phyloP scores from a whole-genome alignment of 768 basidiomycete species.

The Collybia sordida region DNA sequence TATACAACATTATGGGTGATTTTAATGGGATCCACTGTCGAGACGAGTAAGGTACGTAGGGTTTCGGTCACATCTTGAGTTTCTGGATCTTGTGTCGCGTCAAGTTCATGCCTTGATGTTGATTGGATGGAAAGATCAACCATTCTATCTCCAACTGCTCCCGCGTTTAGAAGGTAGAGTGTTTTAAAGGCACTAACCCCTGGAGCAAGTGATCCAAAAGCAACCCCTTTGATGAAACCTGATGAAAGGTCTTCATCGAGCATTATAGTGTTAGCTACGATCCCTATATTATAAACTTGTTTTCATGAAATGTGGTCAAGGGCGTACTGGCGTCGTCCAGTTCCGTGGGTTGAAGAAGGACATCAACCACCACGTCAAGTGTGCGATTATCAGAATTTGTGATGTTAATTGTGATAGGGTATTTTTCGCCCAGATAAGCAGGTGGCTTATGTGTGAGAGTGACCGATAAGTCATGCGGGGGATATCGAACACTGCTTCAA shows the following conservation, averaged over 20 bases:
- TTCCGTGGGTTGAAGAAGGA: slow-evolving; percentile 79
- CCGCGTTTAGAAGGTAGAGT: slow-evolving; percentile 59
- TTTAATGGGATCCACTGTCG: slow-evolving; percentile 63
- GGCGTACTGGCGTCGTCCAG: slow-evolving; percentile 67
- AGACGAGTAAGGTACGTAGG: slow-evolving; percentile 64
- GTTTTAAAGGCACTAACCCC: slow-evolving; percentile 60
- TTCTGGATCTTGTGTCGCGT: slow-evolving; percentile 22
- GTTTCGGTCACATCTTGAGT: slow-evolving; percentile 52
- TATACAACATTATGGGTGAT: slow-evolving; percentile 57
- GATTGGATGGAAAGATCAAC: slow-evolving; percentile 84
- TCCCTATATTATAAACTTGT: neutral
- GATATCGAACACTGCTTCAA: slow-evolving; percentile 54
- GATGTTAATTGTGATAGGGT: slow-evolving; percentile 70
- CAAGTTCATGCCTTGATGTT: slow-evolving; percentile 31
- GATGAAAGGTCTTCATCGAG: slow-evolving; percentile 66
- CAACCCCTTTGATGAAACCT: slow-evolving; percentile 71
- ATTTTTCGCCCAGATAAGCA: slow-evolving; percentile 80
- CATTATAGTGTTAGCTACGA: slow-evolving; percentile 59
- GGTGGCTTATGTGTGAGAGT: slow-evolving; percentile 59
- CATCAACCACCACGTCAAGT: slow-evolving; percentile 68
- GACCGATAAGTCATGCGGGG: slow-evolving; percentile 57
- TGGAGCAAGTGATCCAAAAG: slow-evolving; percentile 62
- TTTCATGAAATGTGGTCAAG: neutral
- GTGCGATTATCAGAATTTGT: slow-evolving; percentile 70
- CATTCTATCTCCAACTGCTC: slow-evolving; percentile 67